A percentile compares a stretch with the other conserved stretches of the same genome.
phyloP scores from a whole-genome alignment of 352 stramenopile species.

The Lagenidium giganteum region DNA sequence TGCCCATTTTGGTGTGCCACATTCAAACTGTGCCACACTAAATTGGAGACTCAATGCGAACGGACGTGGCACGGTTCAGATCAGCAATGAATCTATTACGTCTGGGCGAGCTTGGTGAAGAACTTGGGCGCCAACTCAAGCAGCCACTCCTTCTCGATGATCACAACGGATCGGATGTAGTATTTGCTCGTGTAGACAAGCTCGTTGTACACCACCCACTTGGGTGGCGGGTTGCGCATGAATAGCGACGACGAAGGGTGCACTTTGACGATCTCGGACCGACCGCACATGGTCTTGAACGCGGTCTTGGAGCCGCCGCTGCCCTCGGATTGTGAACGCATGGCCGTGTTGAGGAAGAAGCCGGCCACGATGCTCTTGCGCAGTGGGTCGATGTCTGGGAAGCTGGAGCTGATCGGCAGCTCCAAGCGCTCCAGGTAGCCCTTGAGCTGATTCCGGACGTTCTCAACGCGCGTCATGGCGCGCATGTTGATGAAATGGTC shows the following conservation, averaged over 20 bases:
- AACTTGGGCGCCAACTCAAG: conserved; percentile 78
- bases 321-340: conserved; percentile 74
- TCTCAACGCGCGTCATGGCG: conserved; percentile 83
- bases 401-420: conserved; percentile 58
- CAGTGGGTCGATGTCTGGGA: conserved; percentile 79
- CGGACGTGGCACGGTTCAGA: too few species aligned
- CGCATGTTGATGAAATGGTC: conserved; percentile 86
- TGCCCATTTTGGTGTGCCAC: too few species aligned
- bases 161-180: conserved; percentile 84
- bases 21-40: too few species aligned
- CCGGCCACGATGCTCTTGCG: conserved; percentile 83
- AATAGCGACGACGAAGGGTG: conserved; percentile 87
- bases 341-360: conserved; percentile 88
- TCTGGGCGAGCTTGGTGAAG: conserved; percentile 74
- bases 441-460: conserved; percentile 62
- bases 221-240: conserved; percentile 82
- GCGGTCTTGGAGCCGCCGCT: conserved; percentile 68
- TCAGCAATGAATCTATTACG: too few species aligned
- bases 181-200: conserved; percentile 90
- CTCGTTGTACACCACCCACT: conserved; percentile 88
- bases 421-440: conserved; percentile 70
- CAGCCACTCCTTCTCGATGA: conserved; percentile 89
- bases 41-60: too few species aligned
- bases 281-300: conserved; percentile 83
- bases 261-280: conserved; percentile 81